These are phyloP conservation scores for Aureobasidium sp. DNA, from an alignment of 2,329 filamentous ascomycete species.

Conservation along the genomic window DNA sequence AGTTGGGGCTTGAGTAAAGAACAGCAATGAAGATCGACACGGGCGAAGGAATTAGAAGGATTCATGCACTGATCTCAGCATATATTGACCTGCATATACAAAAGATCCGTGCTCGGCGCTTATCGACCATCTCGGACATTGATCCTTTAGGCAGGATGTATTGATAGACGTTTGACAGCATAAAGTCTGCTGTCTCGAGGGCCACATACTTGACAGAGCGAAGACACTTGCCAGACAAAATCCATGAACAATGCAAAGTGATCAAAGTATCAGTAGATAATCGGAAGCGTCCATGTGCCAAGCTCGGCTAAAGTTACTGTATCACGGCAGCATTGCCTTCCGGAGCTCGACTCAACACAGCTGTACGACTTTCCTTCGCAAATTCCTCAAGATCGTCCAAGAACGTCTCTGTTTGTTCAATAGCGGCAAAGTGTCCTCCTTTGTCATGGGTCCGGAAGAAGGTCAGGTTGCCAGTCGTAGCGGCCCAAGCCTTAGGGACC, in stretches of 20 bases:
- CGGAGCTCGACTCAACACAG: background rate
- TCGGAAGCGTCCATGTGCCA: background rate
- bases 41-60: background rate
- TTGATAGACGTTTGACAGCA: background rate
- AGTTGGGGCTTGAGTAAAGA: background rate
- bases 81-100: constrained; percentile 1
- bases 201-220: too few relatives aligned
- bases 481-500: constrained; percentile 32
- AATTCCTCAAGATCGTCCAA: constrained; percentile 30
- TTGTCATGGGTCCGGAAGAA: constrained; percentile 33
- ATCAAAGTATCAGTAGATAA: too few relatives aligned
- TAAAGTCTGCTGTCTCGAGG: too few relatives aligned
- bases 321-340: background rate
- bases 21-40: background rate
- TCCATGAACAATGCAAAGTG: too few relatives aligned
- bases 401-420: constrained; percentile 30
- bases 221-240: too few relatives aligned
- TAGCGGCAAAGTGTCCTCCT: constrained; percentile 35
- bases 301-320: background rate
- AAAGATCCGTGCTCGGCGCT: background rate
- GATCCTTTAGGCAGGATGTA: too few relatives aligned
- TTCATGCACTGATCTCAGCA: background rate
- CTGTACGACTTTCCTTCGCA: constrained; percentile 15
- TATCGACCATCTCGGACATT: background rate
- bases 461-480: constrained; percentile 34